These are phyloP conservation scores for Penicillium verrucosum DNA, from an alignment of 2,329 filamentous ascomycete species.

Conservation along the genomic window DNA sequence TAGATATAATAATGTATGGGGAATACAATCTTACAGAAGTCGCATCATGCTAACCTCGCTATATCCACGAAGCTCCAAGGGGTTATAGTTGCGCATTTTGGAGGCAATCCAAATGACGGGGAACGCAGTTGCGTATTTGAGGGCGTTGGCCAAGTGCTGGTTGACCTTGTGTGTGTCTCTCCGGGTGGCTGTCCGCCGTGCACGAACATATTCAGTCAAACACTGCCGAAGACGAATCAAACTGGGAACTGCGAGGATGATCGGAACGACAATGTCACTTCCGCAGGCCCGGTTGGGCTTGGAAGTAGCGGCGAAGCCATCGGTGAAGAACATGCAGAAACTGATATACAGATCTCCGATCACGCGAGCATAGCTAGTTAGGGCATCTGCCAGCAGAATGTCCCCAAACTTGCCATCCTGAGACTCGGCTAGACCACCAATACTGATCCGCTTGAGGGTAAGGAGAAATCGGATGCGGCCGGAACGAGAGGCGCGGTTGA, in stretches of 20 bases:
- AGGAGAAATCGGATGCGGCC: slow-evolving; percentile 73
- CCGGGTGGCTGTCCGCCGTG: slow-evolving; percentile 52
- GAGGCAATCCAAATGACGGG: slow-evolving; percentile 82
- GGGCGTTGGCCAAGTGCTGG: slow-evolving; percentile 86
- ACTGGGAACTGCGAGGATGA: slow-evolving; percentile 79
- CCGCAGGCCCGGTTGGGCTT: slow-evolving; percentile 80
- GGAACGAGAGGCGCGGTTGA: slow-evolving; percentile 64
- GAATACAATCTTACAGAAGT: slow-evolving; percentile 46
- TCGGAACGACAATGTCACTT: slow-evolving; percentile 72
- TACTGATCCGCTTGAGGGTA: slow-evolving; percentile 71
- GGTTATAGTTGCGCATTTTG: slow-evolving; percentile 63
- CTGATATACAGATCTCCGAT: slow-evolving; percentile 85
- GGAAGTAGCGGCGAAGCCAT: slow-evolving; percentile 69
- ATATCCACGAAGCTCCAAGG: slow-evolving; percentile 48
- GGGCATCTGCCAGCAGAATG: slow-evolving; percentile 84
- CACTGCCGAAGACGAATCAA: slow-evolving; percentile 88
- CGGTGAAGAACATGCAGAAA: slow-evolving; percentile 83
- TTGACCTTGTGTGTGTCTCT: slow-evolving; percentile 65
- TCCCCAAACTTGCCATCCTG: slow-evolving; percentile 93
- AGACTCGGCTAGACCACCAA: slow-evolving; percentile 82
- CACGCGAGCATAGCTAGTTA: slow-evolving; percentile 93
- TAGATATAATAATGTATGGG: not conserved
- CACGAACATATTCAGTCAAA: slow-evolving; percentile 78
- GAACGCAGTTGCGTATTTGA: slow-evolving; percentile 92
- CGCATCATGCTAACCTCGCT: slow-evolving; percentile 56